Percentiles rank a stretch among this genome's conserved stretches.
Conservation (phyloP, 1,284 basidiomycete genomes). For the Apiotrichum akiyoshidainum region DNA sequence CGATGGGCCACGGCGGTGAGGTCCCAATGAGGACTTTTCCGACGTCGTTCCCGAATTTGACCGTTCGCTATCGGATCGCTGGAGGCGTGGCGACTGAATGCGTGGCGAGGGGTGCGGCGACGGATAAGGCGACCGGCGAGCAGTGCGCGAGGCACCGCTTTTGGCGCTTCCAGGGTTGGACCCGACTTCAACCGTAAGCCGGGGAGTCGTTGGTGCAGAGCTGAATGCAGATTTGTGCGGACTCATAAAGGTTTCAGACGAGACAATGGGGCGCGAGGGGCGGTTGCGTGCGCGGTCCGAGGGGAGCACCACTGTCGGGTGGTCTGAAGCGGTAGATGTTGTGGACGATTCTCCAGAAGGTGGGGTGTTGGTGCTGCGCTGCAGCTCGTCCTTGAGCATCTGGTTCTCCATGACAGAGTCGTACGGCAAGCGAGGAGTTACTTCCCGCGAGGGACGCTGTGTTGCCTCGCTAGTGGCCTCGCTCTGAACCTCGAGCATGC, state of each 20-base stretch:
- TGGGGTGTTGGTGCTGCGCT: not conserved
- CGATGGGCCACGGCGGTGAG: not conserved
- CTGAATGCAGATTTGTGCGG: not conserved
- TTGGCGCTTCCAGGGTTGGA: not conserved
- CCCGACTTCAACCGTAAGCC: slow-evolving; percentile 2
- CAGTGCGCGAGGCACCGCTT: not conserved
- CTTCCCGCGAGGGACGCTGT: not conserved
- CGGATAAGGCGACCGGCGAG: slow-evolving; percentile 8
- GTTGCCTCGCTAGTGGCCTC: not conserved
- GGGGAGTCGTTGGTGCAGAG: slow-evolving; percentile 1
- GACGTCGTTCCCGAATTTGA: not conserved
- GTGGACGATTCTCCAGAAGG: not conserved
- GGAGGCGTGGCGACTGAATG: not conserved
- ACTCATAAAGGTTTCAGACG: slow-evolving; percentile 1
- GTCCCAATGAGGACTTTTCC: not conserved
- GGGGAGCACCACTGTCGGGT: not conserved
- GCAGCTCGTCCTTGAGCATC: not conserved
- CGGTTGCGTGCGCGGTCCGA: slow-evolving; percentile 1
- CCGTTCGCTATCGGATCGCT: not conserved
- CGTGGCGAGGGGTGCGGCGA: slow-evolving; percentile 5
- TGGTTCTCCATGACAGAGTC: not conserved
- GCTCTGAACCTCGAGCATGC: not conserved
- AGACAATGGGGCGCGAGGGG: slow-evolving; percentile 2
- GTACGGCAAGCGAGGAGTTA: not conserved
- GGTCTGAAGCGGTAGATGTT: not conserved